phyloP scores from a whole-genome alignment of 192 early-diverging fungal genomes.

The Coemansia sp. region DNA sequence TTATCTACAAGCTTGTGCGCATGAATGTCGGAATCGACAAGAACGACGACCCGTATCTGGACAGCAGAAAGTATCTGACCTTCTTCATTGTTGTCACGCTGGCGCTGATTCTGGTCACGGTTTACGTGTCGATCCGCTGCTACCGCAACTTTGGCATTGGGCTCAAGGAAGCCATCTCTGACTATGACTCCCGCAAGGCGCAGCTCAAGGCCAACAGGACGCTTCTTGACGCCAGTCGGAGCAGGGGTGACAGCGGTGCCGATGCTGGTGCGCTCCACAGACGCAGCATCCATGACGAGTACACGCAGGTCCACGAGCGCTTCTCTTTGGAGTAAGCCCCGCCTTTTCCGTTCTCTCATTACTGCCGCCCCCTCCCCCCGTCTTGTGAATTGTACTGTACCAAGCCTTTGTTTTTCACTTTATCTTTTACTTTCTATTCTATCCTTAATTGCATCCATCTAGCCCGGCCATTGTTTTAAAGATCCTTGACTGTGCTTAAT shows the following conservation, averaged over 20 bases:
- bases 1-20: constrained; percentile 58
- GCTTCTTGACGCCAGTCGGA: constrained; percentile 9
- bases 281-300: constrained; percentile 30
- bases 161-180: constrained; percentile 52
- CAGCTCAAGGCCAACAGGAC: constrained; percentile 59
- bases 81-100: constrained; percentile 58
- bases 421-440: too few species aligned
- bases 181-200: constrained; percentile 61
- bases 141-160: constrained; percentile 58
- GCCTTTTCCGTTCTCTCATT: neutral
- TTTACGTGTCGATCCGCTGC: constrained; percentile 50
- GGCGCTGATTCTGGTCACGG: constrained; percentile 51
- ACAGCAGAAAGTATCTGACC: constrained; percentile 56
- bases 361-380: too few species aligned
- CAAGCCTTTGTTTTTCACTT: too few species aligned
- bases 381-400: too few species aligned
- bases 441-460: too few species aligned
- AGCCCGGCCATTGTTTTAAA: too few species aligned
- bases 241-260: constrained; percentile 1
- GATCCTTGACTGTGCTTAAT: too few species aligned
- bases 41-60: constrained; percentile 52
- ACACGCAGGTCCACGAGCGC: constrained; percentile 53
- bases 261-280: constrained; percentile 2
- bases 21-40: constrained; percentile 55
- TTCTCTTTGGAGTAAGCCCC: constrained; percentile 40